Base-by-base conservation (phyloP, 805 yeast genomes). In the Saturnispora mendoncae region DNA sequence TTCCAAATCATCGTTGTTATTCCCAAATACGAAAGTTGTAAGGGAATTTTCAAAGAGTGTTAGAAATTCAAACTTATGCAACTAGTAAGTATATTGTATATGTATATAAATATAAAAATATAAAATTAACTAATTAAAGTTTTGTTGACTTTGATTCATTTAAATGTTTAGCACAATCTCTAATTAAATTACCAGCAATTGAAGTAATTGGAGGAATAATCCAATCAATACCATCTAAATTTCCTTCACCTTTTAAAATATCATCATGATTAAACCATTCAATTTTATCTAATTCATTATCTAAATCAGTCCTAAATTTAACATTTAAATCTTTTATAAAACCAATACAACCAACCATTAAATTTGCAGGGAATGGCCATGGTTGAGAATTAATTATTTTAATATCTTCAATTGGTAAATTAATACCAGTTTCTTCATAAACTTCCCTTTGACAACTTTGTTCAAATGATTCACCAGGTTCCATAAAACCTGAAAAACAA, bases 341-440 rank as follows among this genome's bases (percentile, higher is more conserved):
- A 2, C 78, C 96, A 41, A 87, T 58, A 59, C 97, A 88, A 8
- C 97, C 97, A 50, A 90, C 72, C 97, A 90, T 90, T 52, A 90
- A 62, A 57, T 81, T 86, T 0, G 85, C 87, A 1, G 97, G 97
- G 60, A 79, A 90, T 14, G 98, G 98, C 98, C 98, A 90, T 3
- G 98, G 97, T 62, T 90, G 97, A 10, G 92, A 74, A 51, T 77
- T 68, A 18, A 80, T 62, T 40, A 90, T 70, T 39, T 68, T 61
- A 23, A 90, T 81, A 23, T 70, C 59, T 3, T 61, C 49, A 40
- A 77, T 78, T 9, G 38, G 13, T 3, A 50, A n/a, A 40, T 62
- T 69, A 27, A 86, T 82, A 6, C 98, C 98, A 4, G 97, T 80
- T 60, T 90, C 98, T 58, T 90, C 98, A 86, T 92, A 88, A 24